Evolutionary conservation across 2,329 filamentous ascomycete genomes (phyloP), one percentile per base, ranked within the genome.

Genomic region (Xylariaceae sp.): DNA sequence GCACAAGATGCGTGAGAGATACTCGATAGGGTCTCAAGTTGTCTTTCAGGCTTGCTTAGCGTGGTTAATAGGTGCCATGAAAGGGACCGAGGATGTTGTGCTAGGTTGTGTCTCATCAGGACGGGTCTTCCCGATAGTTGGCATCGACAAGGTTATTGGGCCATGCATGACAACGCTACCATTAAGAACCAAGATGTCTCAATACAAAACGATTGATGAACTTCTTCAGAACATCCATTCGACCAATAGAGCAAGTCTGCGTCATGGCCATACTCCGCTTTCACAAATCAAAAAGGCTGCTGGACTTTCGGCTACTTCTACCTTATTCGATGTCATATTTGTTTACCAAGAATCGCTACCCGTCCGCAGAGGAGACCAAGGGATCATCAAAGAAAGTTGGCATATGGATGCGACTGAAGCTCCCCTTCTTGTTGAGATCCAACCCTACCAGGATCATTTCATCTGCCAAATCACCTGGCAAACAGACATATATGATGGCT

Each of bases 61-160:
- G 1, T 79, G 85, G 60, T 62, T 94, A 0, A 77, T 91, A 62
- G 72, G 76, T 14, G 73, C 75, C 0, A 80, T 93, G 47, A 63
- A 79, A 3, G 87, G 85, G 3, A 71, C 68, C 1, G 62, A 73
- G 0, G 88, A 95, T 60, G 69, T 91, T 2, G 71, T 83, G 0
- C 77, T 95, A 32, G 91, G 91, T 1, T 85, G 82, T 2, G 87
- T 95, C 4, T 86, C 86, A 11, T 95, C 90, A 8, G 90, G 90
- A 2, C 77, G 91, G 44, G 88, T 85, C 2, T 64, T 90, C n/a
- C 79, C 87, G 0, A 62, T 95, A 2, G 61, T 73, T 4, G 79
- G 75, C 0, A 80, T 95, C 25, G 88, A 95, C 51, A 70, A 77
- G 2, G 77, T 91, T 3, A 71, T 92, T 45, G 91, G 91, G 0